Conservation (phyloP, 257 asterid genomes). For the Primulina tabacum region DNA sequence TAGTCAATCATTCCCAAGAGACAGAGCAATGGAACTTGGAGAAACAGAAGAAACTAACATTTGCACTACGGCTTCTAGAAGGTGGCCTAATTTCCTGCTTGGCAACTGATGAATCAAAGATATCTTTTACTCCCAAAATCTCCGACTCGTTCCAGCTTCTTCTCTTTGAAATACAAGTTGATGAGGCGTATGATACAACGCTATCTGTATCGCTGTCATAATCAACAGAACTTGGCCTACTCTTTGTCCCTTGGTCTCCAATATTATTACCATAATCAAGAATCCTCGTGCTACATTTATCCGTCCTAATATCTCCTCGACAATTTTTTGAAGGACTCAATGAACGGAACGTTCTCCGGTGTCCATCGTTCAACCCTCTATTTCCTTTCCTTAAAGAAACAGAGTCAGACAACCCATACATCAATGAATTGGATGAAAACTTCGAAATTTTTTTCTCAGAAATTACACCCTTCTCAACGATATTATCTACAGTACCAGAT, state of each 20-base stretch:
- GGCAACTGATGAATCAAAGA: slow-evolving; percentile 48
- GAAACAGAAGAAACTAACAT: slow-evolving; percentile 33
- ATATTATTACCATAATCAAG: slow-evolving; percentile 19
- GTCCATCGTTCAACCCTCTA: slow-evolving; percentile 16
- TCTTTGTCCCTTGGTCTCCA: slow-evolving; percentile 12
- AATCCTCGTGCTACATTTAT: slow-evolving; percentile 8
- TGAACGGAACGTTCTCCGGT: slow-evolving; percentile 32
- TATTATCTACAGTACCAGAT: slow-evolving; percentile 31
- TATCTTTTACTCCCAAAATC: slow-evolving; percentile 43
- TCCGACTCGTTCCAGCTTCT: slow-evolving; percentile 75
- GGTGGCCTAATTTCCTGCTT: slow-evolving; percentile 41
- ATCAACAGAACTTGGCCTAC: slow-evolving; percentile 29
- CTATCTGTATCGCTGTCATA: slow-evolving; percentile 55
- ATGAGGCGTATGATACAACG: slow-evolving; percentile 33
- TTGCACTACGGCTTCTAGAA: slow-evolving; percentile 45
- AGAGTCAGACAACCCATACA: slow-evolving; percentile 33
- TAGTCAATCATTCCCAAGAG: neutral
- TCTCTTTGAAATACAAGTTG: slow-evolving; percentile 38
- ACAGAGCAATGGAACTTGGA: neutral
- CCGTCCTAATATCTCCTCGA: slow-evolving; percentile 16
- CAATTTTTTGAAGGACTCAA: slow-evolving; percentile 38
- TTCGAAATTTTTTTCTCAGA: slow-evolving; percentile 44
- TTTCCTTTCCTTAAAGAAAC: slow-evolving; percentile 24
- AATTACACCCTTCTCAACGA: slow-evolving; percentile 62
- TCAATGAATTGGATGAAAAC: slow-evolving; percentile 14